Conservation (phyloP, 495 filamentous ascomycete genomes). For the Xylaria venustula region DNA sequence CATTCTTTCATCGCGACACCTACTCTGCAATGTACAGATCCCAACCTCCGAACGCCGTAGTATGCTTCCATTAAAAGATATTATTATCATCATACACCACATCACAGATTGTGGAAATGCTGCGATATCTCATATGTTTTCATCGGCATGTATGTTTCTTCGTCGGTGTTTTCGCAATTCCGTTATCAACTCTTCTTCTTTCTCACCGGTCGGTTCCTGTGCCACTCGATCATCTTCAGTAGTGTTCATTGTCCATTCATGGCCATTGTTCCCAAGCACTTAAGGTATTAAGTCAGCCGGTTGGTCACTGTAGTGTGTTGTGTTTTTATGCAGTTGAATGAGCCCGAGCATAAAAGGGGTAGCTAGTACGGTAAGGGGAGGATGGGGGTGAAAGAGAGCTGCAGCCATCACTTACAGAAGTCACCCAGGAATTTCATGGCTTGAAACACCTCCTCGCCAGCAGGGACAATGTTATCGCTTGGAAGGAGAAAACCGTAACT, state of each 20-base stretch:
- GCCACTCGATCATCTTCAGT: constrained; percentile 5
- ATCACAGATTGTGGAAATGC: not conserved
- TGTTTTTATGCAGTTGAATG: too few relatives aligned
- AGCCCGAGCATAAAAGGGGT: not conserved
- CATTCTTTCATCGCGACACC: too few relatives aligned
- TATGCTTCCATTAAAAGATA: not conserved
- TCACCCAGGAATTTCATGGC: constrained; percentile 78
- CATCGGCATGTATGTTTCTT: not conserved
- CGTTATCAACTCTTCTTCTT: constrained; percentile 1
- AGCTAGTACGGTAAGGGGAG: not conserved
- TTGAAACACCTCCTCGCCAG: constrained; percentile 80
- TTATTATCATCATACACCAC: not conserved
- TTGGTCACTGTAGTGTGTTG: too few relatives aligned
- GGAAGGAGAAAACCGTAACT: constrained; percentile 94
- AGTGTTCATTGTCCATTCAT: constrained; percentile 46
- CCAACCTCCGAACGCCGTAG: constrained; percentile 2
- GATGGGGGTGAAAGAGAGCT: too few relatives aligned
- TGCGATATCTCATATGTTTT: not conserved
- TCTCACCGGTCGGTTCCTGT: constrained; percentile 1
- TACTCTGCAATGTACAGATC: too few relatives aligned
- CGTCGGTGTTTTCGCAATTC: constrained; percentile 24
- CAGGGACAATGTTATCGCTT: constrained; percentile 82
- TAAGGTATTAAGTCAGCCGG: not conserved
- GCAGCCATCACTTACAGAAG: constrained; percentile 39
- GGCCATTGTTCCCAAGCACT: constrained; percentile 58